These are phyloP conservation scores for Candida wancherniae DNA, from an alignment of 805 yeast genomes.

Conservation along the genomic window DNA sequence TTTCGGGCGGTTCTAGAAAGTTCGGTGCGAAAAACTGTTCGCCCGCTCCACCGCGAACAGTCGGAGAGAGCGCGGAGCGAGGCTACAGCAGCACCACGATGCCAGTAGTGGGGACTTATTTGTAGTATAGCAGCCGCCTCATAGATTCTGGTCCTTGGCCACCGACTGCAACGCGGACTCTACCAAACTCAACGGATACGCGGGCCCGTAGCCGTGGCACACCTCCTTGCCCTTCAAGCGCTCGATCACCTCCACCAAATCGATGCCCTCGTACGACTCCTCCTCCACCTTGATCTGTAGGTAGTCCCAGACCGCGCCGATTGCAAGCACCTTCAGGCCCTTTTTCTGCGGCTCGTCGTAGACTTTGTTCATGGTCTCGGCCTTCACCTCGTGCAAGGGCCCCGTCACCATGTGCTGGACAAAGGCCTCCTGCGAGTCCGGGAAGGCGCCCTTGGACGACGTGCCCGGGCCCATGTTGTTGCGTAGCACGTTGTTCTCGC, in stretches of 20 bases:
- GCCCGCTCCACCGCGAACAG: too few relatives aligned
- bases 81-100: too few relatives aligned
- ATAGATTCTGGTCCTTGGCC: constrained; percentile 3
- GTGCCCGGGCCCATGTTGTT: constrained; percentile 6
- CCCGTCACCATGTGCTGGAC: constrained; percentile 26
- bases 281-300: constrained; percentile 45
- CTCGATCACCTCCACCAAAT: constrained; percentile 55
- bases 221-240: constrained; percentile 60
- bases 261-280: constrained; percentile 45
- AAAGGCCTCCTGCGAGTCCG: constrained; percentile 31
- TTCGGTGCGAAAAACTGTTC: constrained; percentile 16
- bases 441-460: constrained; percentile 27
- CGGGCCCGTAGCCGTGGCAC: constrained; percentile 80
- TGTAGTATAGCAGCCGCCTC: too few relatives aligned
- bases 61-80: too few relatives aligned
- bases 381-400: constrained; percentile 18
- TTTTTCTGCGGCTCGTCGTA: constrained; percentile 34
- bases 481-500: constrained; percentile 58
- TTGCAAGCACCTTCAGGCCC: constrained; percentile 53
- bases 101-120: too few relatives aligned
- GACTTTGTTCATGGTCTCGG: constrained; percentile 22
- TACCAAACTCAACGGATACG: constrained; percentile 45
- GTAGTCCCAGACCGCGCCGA: constrained; percentile 84
- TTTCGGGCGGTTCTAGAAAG: constrained; percentile 14
- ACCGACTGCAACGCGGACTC: constrained; percentile 21